A percentile compares a stretch with the other conserved stretches of the same genome.
These are phyloP conservation scores for Rhodotorula sp. DNA, from an alignment of 1,284 basidiomycete species.

Conservation along the genomic window DNA sequence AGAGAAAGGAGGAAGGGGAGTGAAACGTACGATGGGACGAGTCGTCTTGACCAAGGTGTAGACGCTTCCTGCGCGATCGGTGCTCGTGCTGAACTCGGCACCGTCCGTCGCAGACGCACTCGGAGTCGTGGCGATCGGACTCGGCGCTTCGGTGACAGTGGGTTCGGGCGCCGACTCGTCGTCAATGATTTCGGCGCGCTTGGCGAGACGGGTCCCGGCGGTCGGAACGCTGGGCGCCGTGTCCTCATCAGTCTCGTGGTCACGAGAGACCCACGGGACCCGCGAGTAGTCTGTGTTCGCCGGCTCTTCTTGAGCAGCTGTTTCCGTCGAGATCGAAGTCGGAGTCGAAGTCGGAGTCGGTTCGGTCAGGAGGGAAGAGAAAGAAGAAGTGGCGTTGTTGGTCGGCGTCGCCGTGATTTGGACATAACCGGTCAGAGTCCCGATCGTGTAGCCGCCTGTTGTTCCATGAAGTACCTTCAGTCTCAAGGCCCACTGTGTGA, in stretches of 20 bases:
- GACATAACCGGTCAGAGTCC: slow-evolving; percentile 4
- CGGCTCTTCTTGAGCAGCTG: neutral
- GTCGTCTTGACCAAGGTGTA: slow-evolving; percentile 37
- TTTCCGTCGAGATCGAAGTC: neutral
- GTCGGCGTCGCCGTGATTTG: neutral
- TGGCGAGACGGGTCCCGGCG: neutral
- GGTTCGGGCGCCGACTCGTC: slow-evolving; percentile 16
- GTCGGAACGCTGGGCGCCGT: neutral
- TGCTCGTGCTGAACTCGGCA: slow-evolving; percentile 20
- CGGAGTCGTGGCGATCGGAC: slow-evolving; percentile 3
- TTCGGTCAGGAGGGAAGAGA: neutral
- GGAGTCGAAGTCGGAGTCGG: neutral
- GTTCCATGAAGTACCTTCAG: neutral
- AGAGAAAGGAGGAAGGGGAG: neutral
- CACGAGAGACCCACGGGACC: neutral
- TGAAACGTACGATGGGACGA: slow-evolving; percentile 31
- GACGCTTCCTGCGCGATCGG: slow-evolving; percentile 4
- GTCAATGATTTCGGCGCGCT: slow-evolving; percentile 6
- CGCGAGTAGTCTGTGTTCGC: neutral
- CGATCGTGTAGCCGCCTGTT: slow-evolving; percentile 7
- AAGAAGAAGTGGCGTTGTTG: neutral
- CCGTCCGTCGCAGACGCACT: neutral
- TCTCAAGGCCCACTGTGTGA: neutral
- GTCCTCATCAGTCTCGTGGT: no score
- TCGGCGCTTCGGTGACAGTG: slow-evolving; percentile 15